Evolutionary conservation across 2,329 filamentous ascomycete species (phyloP), one percentile per base, ranked within the genome.

Genomic region (Fulvia fulva): DNA sequence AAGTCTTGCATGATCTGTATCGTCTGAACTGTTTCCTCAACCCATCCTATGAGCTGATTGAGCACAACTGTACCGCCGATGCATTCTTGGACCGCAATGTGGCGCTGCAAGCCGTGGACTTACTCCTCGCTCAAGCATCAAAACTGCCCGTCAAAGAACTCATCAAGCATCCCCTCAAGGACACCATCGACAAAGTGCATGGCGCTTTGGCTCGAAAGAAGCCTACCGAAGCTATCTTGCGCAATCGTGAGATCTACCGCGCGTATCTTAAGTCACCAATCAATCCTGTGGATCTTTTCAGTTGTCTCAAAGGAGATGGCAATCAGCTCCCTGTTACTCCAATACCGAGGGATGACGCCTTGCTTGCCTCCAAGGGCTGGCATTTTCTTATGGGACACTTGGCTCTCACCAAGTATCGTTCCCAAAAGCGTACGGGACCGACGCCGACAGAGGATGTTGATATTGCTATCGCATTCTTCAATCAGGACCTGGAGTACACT

Each of bases 111-210:
- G 82, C 97, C 50, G 85, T 96, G 11, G 89, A 96, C 61, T 89
- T 92, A 68, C 84, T 97, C 37, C 87, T 95, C 69, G 79, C 84
- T 34, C 85, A 97, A 58, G 90, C 90, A 1, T 87, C 87, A 51
- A 87, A 89, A 61, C 87, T 97, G 79, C 87, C 90, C 22, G 89
- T 96, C 77, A 96, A 93, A 68, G 94, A 97, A 64, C 77, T 97
- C 19, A 84, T 91, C 16, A 97, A 96, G 72, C 94, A 91, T 16
- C 91, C 97, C 56, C 79, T 99, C 55, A 95, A 93, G 71, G 85
- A 82, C 16, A 91, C 91, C 0, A 94, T 99, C 58, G 94, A 99
- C 59, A 91, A 92, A 65, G 90, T 99, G 75, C 92, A 97, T 71
- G 87, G 90, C 65, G 87, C 90, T 5, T 87, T 97, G 55, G 91